Conservation (phyloP, 257 asterid genomes). For the Gardenia jasminoides region DNA sequence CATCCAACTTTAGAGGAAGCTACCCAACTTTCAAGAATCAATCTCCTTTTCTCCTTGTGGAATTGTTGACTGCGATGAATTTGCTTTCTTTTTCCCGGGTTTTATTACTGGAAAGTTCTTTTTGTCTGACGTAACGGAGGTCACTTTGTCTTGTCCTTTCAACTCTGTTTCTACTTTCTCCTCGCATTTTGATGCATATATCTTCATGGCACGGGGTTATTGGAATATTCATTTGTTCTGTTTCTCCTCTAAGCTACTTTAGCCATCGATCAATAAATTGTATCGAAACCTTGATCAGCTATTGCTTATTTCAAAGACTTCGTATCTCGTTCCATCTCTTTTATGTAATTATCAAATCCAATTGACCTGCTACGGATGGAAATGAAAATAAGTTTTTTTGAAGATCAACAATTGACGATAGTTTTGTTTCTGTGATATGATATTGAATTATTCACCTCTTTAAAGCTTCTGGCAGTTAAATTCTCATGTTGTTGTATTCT, state of each 20-base stretch:
- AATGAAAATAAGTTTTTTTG: neutral
- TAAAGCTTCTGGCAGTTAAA: neutral
- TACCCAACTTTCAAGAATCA: conserved; percentile 13
- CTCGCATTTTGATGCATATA: neutral
- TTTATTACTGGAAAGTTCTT: neutral
- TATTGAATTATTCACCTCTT: neutral
- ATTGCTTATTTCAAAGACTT: neutral
- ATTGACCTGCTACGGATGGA: neutral
- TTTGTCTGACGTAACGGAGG: neutral
- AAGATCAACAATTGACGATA: neutral
- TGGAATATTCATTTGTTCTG: neutral
- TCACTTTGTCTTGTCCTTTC: neutral
- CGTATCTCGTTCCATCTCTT: neutral
- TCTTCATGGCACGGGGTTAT: neutral
- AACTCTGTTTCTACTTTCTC: neutral
- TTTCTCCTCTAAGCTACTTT: neutral
- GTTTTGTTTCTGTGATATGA: neutral
- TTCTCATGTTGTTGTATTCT: neutral
- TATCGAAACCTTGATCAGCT: neutral
- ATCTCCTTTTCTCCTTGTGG: conserved; percentile 8
- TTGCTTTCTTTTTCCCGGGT: neutral
- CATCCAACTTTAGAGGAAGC: conserved; percentile 16
- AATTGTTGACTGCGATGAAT: conserved; percentile 8
- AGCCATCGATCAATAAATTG: neutral
- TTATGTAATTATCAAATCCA: neutral